These are phyloP conservation scores for Pittosporum tobira DNA, from an alignment of 129 eudicot species.

Conservation along the genomic window DNA sequence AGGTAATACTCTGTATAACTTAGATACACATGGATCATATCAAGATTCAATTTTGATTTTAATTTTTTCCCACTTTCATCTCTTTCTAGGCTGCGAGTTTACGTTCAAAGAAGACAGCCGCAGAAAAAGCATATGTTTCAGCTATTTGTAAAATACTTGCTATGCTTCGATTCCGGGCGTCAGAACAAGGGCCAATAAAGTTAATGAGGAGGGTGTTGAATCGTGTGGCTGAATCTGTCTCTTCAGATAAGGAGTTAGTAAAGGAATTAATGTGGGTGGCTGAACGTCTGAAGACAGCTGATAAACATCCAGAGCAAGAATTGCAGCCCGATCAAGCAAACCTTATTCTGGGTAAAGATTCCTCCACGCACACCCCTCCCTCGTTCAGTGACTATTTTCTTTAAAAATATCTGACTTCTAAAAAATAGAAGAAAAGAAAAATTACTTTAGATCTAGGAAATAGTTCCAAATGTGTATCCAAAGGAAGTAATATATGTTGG, in stretches of 20 bases:
- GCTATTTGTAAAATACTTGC: conserved; percentile 62
- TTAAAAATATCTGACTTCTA: too few species aligned
- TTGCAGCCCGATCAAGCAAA: conserved; percentile 44
- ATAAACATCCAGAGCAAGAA: conserved; percentile 50
- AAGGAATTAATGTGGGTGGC: conserved; percentile 74
- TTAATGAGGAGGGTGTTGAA: conserved; percentile 56
- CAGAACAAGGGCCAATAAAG: conserved; percentile 62
- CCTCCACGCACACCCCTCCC: too few species aligned
- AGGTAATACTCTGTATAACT: conserved; percentile 49
- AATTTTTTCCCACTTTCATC: not conserved
- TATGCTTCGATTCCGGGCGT: conserved; percentile 45
- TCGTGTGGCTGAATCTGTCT: conserved; percentile 41
- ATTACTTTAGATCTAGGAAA: not conserved
- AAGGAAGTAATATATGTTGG: not conserved
- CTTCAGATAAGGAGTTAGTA: conserved; percentile 57
- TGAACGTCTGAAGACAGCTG: conserved; percentile 47
- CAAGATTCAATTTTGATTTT: conserved; percentile 1
- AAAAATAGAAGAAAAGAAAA: too few species aligned
- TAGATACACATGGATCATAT: not conserved
- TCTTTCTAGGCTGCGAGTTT: conserved; percentile 46
- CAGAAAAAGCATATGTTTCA: conserved; percentile 67
- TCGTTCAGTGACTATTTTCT: too few species aligned
- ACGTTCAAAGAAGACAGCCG: conserved; percentile 62
- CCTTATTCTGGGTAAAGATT: conserved; percentile 49
- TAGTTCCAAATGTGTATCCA: not conserved